Base-by-base conservation (phyloP, 164 flowering plant genomes). In the Macadamia tetraphylla region DNA sequence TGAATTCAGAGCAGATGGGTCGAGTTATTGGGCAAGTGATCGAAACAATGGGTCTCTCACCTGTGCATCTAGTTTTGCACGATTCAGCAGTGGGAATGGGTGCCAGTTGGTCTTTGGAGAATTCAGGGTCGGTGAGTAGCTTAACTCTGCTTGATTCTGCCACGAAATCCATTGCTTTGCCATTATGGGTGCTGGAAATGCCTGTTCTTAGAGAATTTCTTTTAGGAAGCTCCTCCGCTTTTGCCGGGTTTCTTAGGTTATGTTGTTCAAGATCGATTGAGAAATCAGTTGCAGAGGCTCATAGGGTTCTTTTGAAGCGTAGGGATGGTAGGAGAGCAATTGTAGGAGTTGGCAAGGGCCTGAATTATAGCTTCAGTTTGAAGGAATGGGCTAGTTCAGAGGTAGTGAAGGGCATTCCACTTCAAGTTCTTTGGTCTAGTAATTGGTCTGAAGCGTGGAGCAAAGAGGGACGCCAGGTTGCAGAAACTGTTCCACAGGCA, bases 41-140 rank as follows among this genome's bases (percentile, higher is more conserved):
- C 49, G 86, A 86, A 70, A 71, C 89, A 9, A 73, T 91, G 81
- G 81, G 80, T 35, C 75, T 94, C 32, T 80, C 89, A 6, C 90
- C 91, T n/a, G 88, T 91, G 67, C 91, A 94, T 77, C 75, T 94
- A 73, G 91, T 91, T 18, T 73, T 94, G 59, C 97, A 94, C 48
- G 98, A 94, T 86, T 86, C 94, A 0, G 92, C 88, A 44, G 68
- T 89, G 42, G 81, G 67, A 2, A 69, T 85, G 80, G 67, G 74
- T 65, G 91, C 88, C 0, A 81, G 83, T 74, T 91, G 97, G 98
- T 77, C 86, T 29, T 66, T 65, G 29, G 86, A 88, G 70, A 89
- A 86, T 76, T 49, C 77, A 3, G 71, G 74, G 7, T 65, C 62
- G 0, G 66, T 94, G 61, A 84, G 89, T 51, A 94, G 94, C 69